phyloP scores from a whole-genome alignment of 768 basidiomycete species.

The Pulveroboletus ravenelii region DNA sequence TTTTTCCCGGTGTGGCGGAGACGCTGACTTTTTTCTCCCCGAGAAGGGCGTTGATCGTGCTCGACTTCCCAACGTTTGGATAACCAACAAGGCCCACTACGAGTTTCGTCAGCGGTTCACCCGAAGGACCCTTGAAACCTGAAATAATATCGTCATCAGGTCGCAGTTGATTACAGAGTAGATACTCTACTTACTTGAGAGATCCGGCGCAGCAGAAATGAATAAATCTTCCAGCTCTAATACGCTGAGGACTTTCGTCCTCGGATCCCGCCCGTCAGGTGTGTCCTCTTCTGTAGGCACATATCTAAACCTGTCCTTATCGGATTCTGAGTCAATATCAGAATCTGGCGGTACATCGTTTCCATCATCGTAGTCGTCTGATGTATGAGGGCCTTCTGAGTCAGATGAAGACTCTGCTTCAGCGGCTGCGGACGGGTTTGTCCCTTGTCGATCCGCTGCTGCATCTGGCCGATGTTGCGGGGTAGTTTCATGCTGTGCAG shows the following conservation, averaged over 20 bases:
- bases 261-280: conserved; percentile 50
- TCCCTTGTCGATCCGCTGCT: background rate
- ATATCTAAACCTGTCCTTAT: conserved; percentile 40
- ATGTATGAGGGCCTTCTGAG: conserved; percentile 25
- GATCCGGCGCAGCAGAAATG: conserved; percentile 60
- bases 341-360: conserved; percentile 23
- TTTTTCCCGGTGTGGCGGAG: conserved; percentile 96
- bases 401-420: conserved; percentile 31
- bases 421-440: background rate
- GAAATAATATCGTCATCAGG: conserved; percentile 6
- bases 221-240: conserved; percentile 86
- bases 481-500: conserved; percentile 19
- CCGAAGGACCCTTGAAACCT: conserved; percentile 60
- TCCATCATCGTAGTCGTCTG: conserved; percentile 29
- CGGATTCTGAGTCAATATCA: conserved; percentile 28
- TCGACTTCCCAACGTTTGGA: conserved; percentile 98
- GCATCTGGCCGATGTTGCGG: conserved; percentile 2
- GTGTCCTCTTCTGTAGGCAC: conserved; percentile 53
- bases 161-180: background rate
- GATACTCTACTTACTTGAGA: conserved; percentile 48
- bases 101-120: conserved; percentile 58
- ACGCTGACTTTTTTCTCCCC: conserved; percentile 98
- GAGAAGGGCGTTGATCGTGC: conserved; percentile 92
- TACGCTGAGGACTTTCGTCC: conserved; percentile 78
- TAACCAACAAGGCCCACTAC: conserved; percentile 93